These are phyloP conservation scores for Ziziphus jujuba DNA, from an alignment of 306 rosid species.

Conservation along the genomic window DNA sequence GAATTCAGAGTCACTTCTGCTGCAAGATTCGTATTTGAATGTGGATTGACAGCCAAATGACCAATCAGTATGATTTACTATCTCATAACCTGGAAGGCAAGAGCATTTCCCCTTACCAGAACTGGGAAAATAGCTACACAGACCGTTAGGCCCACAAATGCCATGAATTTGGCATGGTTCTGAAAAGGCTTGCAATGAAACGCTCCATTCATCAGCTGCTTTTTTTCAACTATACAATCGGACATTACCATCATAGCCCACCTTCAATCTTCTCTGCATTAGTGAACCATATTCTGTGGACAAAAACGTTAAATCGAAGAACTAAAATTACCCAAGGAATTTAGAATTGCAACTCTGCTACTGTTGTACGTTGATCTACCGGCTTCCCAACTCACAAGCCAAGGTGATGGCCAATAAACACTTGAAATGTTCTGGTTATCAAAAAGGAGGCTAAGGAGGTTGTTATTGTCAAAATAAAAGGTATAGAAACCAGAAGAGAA, in stretches of 20 bases:
- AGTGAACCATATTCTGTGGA: constrained; percentile 42
- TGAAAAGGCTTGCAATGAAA: constrained; percentile 48
- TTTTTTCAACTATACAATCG: constrained; percentile 41
- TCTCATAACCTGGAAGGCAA: constrained; percentile 11
- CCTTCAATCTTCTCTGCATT: constrained; percentile 37
- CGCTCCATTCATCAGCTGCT: constrained; percentile 20
- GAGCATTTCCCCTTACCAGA: constrained; percentile 26
- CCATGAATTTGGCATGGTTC: constrained; percentile 54
- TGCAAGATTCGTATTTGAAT: constrained; percentile 19
- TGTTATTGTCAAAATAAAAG: constrained; percentile 46
- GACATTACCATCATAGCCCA: constrained; percentile 49
- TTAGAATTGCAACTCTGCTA: constrained; percentile 41
- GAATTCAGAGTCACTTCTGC: constrained; percentile 18
- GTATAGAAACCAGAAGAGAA: constrained; percentile 48
- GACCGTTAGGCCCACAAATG: constrained; percentile 28
- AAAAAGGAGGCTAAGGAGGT: constrained; percentile 47
- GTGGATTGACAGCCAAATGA: constrained; percentile 34
- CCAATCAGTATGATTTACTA: not conserved
- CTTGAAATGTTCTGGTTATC: constrained; percentile 45
- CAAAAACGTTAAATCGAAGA: constrained; percentile 38
- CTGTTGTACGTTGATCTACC: constrained; percentile 41
- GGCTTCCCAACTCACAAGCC: constrained; percentile 34
- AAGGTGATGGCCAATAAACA: constrained; percentile 54
- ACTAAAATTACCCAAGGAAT: constrained; percentile 42
- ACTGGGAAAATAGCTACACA: constrained; percentile 12